These are phyloP conservation scores for Saccharomyces mikatae DNA, from an alignment of 805 yeast species.

Conservation along the genomic window DNA sequence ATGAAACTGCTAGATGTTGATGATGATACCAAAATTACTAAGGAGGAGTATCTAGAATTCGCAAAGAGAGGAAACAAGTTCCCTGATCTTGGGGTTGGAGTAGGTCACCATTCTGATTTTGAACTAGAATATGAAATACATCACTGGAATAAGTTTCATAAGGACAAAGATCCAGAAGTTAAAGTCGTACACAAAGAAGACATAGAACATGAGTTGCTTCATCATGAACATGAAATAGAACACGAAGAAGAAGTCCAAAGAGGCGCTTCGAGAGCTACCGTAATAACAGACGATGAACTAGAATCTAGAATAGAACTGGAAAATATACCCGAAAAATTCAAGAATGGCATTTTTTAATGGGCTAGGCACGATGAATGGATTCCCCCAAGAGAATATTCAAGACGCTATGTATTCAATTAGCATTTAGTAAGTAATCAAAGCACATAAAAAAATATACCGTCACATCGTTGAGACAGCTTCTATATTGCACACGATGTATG, in stretches of 20 bases:
- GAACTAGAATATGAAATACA: conserved; percentile 91
- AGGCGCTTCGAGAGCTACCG: conserved; percentile 31
- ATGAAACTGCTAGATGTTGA: conserved; percentile 57
- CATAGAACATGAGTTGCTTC: conserved; percentile 74
- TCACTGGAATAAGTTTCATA: conserved; percentile 82
- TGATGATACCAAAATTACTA: conserved; percentile 53
- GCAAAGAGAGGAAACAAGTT: conserved; percentile 56
- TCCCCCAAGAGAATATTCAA: neutral
- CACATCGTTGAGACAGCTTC: neutral
- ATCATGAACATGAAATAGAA: conserved; percentile 80
- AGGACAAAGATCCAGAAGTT: conserved; percentile 75
- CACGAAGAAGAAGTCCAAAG: conserved; percentile 36
- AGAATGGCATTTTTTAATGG: conserved; percentile 13
- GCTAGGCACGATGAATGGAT: neutral
- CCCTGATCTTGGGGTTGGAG: conserved; percentile 90
- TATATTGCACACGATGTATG: neutral
- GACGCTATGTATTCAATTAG: neutral
- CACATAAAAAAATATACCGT: neutral
- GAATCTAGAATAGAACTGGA: conserved; percentile 32
- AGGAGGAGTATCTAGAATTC: conserved; percentile 64
- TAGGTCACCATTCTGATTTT: conserved; percentile 90
- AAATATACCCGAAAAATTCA: conserved; percentile 36
- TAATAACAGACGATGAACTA: conserved; percentile 33
- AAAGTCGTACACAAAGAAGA: conserved; percentile 78
- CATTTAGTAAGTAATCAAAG: neutral